phyloP scores from a whole-genome alignment of 768 basidiomycete species.

The Guyanaporus albipodus region DNA sequence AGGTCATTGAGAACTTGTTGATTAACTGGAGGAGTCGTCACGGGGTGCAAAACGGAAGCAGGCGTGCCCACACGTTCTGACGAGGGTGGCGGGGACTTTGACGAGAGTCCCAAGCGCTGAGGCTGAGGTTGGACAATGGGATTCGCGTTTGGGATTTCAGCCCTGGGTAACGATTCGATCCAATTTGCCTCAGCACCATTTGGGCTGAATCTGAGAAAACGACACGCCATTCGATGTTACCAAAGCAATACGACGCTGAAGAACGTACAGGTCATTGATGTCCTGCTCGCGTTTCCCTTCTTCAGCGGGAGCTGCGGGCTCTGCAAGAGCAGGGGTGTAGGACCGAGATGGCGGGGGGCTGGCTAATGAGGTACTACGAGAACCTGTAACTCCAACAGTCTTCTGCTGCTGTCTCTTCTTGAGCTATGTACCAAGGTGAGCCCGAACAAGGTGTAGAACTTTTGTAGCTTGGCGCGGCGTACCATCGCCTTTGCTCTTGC shows the following conservation, averaged over 20 bases:
- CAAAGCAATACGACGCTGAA: not conserved
- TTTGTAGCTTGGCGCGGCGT: constrained; percentile 24
- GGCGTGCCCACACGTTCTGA: constrained; percentile 10
- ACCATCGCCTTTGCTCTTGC: constrained; percentile 85
- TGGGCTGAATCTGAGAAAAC: constrained; percentile 41
- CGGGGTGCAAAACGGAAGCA: constrained; percentile 2
- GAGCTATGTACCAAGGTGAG: constrained; percentile 43
- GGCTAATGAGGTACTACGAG: constrained; percentile 31
- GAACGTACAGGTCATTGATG: constrained; percentile 62
- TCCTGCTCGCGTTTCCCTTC: constrained; percentile 45
- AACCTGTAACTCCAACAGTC: constrained; percentile 35
- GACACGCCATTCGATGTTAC: constrained; percentile 5
- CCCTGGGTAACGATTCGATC: constrained; percentile 56
- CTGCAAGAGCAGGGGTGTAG: constrained; percentile 50
- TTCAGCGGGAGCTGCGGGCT: constrained; percentile 31
- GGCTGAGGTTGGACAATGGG: constrained; percentile 34
- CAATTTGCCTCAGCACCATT: constrained; percentile 47
- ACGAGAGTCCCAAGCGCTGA: constrained; percentile 18
- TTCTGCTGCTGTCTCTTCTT: constrained; percentile 82
- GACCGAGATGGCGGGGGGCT: constrained; percentile 47
- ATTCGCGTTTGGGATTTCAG: constrained; percentile 26
- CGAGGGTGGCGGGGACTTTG: constrained; percentile 15
- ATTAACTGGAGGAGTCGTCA: not conserved
- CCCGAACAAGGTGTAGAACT: not conserved
- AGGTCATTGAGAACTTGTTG: constrained; percentile 11